Percentiles rank a stretch among this genome's conserved stretches.
These are phyloP conservation scores for Cercophora samala DNA, from an alignment of 495 filamentous ascomycete species.

Conservation along the genomic window DNA sequence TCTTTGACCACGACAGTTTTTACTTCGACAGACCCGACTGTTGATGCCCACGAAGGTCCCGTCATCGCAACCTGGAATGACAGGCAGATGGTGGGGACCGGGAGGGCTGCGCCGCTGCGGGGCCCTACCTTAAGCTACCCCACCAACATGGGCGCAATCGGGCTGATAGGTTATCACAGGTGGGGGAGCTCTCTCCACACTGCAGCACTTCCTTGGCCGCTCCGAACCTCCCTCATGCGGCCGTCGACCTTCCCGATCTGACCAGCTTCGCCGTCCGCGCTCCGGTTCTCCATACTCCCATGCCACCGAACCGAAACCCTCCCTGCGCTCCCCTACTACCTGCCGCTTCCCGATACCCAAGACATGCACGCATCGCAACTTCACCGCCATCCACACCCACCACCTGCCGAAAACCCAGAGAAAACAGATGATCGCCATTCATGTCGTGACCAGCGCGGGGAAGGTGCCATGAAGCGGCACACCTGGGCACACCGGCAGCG, in stretches of 20 bases:
- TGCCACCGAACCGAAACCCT: no score
- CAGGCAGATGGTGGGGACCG: no score
- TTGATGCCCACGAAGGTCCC: no score
- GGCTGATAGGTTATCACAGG: neutral
- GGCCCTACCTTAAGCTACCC: no score
- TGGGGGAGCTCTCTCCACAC: neutral
- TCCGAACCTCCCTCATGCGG: neutral
- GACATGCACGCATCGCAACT: neutral
- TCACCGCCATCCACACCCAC: neutral
- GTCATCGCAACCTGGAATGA: no score
- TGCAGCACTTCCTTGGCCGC: neutral
- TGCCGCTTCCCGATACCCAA: neutral
- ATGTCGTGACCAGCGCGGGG: neutral
- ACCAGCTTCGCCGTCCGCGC: neutral
- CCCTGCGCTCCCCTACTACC: neutral
- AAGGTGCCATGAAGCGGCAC: neutral
- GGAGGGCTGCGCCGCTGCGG: no score
- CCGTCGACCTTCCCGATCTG: neutral
- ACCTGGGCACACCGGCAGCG: no score
- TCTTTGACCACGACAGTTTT: no score
- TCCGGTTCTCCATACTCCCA: no score
- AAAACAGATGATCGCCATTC: neutral
- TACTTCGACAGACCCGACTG: no score
- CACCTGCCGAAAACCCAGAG: neutral
- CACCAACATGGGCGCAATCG: neutral